A percentile compares a stretch with the other conserved stretches of the same genome.
These are phyloP conservation scores for Nepenthes mirabilis DNA, from an alignment of 148 eudicot species.

Conservation along the genomic window DNA sequence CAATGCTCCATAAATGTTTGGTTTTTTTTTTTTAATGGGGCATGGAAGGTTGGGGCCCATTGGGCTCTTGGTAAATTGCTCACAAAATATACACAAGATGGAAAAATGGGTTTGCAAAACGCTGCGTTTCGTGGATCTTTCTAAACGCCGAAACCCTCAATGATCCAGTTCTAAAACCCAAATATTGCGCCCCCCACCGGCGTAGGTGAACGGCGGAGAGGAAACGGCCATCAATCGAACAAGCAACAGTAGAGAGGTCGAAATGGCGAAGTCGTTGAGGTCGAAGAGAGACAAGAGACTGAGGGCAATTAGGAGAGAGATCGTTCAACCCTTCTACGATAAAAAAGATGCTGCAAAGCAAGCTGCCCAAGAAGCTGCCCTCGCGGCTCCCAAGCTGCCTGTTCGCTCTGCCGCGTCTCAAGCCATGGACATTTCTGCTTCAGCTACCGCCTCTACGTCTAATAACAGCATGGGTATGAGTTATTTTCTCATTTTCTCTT, in stretches of 20 bases:
- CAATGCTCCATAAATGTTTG: too few species aligned
- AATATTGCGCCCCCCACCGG: too few species aligned
- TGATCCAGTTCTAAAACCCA: too few species aligned
- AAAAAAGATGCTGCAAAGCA: slow-evolving; percentile 68
- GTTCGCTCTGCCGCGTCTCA: slow-evolving; percentile 19
- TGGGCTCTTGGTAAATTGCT: too few species aligned
- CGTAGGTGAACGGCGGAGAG: too few species aligned
- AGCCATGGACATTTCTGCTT: slow-evolving; percentile 11
- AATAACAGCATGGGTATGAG: slow-evolving; percentile 24
- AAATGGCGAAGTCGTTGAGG: slow-evolving; percentile 88
- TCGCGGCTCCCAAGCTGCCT: slow-evolving; percentile 76
- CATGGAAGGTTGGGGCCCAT: too few species aligned
- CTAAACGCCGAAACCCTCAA: too few species aligned
- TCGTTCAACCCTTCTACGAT: slow-evolving; percentile 54
- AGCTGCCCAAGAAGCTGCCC: slow-evolving; percentile 77
- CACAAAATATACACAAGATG: too few species aligned
- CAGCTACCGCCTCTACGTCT: slow-evolving; percentile 11
- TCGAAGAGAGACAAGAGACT: slow-evolving; percentile 85
- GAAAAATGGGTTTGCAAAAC: too few species aligned
- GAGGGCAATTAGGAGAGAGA: slow-evolving; percentile 68
- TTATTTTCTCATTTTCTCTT: not conserved
- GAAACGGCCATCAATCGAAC: too few species aligned
- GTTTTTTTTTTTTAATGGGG: too few species aligned
- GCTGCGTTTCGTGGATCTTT: too few species aligned
- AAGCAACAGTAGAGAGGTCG: not conserved